phyloP scores from a whole-genome alignment of 495 filamentous ascomycete species.

The Pseudevernia furfuracea region DNA sequence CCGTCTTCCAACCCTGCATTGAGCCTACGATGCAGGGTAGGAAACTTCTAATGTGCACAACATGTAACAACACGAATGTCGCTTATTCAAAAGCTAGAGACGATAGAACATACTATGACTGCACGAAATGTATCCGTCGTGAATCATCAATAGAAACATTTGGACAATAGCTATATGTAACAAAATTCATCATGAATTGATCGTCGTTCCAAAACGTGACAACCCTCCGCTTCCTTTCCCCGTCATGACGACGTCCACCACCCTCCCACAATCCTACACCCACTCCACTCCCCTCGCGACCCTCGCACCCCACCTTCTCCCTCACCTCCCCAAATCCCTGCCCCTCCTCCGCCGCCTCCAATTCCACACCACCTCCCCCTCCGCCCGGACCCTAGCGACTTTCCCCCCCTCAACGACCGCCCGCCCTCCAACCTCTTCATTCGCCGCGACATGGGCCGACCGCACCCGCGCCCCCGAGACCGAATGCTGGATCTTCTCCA shows the following conservation, averaged over 20 bases:
- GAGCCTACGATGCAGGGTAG: not conserved
- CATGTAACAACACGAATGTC: not conserved
- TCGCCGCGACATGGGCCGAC: constrained; percentile 49
- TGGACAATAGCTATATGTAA: not conserved
- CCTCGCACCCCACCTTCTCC: constrained; percentile 39
- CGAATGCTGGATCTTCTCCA: constrained; percentile 52
- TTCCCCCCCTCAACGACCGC: constrained; percentile 22
- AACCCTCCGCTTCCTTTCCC: not conserved
- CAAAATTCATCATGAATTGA: not conserved
- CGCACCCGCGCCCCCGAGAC: constrained; percentile 51
- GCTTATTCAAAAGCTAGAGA: not conserved
- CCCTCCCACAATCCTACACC: constrained; percentile 28
- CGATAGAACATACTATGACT: not conserved
- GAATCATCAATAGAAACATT: not conserved
- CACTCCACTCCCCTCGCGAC: constrained; percentile 32
- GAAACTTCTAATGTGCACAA: not conserved
- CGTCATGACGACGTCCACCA: constrained; percentile 6
- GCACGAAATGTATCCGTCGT: too few species aligned
- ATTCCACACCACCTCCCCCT: constrained; percentile 37
- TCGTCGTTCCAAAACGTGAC: not conserved
- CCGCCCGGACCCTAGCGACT: constrained; percentile 41
- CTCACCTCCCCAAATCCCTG: constrained; percentile 49
- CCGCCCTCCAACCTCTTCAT: constrained; percentile 18
- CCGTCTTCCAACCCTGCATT: not conserved
- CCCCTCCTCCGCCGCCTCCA: constrained; percentile 52